Conservation (phyloP, 169 alveolate species). For the Toxoplasma gondii region DNA sequence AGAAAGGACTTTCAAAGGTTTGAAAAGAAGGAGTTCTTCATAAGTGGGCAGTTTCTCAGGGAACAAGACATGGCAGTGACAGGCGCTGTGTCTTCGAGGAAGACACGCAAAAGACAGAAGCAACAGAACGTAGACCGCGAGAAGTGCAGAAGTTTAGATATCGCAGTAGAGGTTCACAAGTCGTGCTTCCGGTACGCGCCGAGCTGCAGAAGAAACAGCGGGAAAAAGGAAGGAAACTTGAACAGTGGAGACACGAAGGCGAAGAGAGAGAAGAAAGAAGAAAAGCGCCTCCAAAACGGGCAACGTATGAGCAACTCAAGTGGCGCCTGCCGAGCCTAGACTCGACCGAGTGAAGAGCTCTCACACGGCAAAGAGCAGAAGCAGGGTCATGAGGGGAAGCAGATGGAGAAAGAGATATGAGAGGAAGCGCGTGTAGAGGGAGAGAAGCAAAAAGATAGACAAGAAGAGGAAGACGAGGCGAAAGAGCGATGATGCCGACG, state of each 20-base stretch:
- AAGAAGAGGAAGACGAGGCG: too few species aligned
- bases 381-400: neutral
- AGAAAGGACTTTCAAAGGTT: too few species aligned
- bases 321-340: neutral
- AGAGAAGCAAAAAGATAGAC: neutral
- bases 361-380: neutral
- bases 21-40: too few species aligned
- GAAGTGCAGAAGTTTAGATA: neutral
- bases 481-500: too few species aligned
- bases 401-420: neutral
- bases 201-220: neutral
- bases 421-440: neutral
- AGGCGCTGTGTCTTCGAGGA: too few species aligned
- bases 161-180: neutral
- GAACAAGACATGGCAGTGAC: too few species aligned
- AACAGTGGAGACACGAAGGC: neutral
- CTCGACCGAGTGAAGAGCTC: too few species aligned
- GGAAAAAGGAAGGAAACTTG: neutral
- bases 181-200: neutral
- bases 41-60: too few species aligned
- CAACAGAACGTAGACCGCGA: too few species aligned
- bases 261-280: neutral
- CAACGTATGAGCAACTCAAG: neutral
- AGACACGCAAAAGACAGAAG: too few species aligned
- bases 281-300: neutral